These are phyloP conservation scores for Euptelea pleiosperma DNA, from an alignment of 164 flowering plant species.

Conservation along the genomic window DNA sequence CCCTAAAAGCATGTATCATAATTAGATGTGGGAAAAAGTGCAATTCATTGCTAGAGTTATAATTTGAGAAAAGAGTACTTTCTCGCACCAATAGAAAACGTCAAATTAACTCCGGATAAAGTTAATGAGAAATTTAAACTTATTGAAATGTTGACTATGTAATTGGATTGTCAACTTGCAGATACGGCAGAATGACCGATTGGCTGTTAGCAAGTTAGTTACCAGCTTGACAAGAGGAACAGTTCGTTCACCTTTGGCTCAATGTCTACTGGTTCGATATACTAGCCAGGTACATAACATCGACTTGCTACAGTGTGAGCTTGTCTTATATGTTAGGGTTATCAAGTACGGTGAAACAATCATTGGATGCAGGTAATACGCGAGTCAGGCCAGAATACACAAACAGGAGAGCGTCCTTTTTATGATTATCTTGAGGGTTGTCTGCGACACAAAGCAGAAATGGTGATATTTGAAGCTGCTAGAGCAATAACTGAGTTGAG, in stretches of 20 bases:
- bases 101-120: too few relatives aligned
- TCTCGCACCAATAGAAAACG: too few relatives aligned
- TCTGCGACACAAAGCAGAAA: constrained; percentile 95
- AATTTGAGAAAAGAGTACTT: too few relatives aligned
- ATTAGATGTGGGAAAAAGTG: too few relatives aligned
- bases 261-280: constrained; percentile 90
- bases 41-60: too few relatives aligned
- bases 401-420: constrained; percentile 89
- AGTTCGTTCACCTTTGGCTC: constrained; percentile 96
- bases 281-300: constrained; percentile 69
- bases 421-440: constrained; percentile 93
- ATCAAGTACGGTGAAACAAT: constrained; percentile 4
- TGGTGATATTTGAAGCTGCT: constrained; percentile 99
- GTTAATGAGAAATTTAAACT: neutral
- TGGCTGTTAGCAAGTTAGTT: constrained; percentile 95
- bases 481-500: constrained; percentile 87
- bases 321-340: neutral
- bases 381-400: constrained; percentile 61
- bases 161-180: constrained; percentile 33
- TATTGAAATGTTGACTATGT: neutral
- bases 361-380: constrained; percentile 62
- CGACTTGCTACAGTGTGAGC: neutral
- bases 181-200: constrained; percentile 94
- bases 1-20: too few relatives aligned
- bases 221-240: constrained; percentile 88